Percentiles rank a stretch among this genome's conserved stretches.
Evolutionary conservation across 2,329 filamentous ascomycete species (phyloP).

Genomic region (Trichoderma citrinoviride): DNA sequence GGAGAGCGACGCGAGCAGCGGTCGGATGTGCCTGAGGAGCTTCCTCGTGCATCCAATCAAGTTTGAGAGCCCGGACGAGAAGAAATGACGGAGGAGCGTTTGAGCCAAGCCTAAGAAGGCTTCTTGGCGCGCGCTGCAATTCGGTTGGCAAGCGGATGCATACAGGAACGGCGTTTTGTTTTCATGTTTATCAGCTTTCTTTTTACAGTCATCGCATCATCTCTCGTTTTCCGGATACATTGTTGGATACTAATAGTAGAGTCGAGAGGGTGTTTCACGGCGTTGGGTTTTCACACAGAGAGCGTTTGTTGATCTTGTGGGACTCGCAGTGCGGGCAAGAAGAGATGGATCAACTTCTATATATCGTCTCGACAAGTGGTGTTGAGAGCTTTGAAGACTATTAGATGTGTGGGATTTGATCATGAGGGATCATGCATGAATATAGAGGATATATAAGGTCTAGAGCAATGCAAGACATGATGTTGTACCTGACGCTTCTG

Average conservation of each 20-base stretch:
- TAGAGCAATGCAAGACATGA: neutral
- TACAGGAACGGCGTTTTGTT: constrained; percentile 15
- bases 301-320: neutral
- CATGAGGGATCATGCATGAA: constrained; percentile 2
- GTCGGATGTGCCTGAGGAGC: constrained; percentile 74
- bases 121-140: neutral
- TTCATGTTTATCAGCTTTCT: neutral
- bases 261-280: neutral
- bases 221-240: neutral
- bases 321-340: neutral
- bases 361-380: neutral
- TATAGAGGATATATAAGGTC: neutral
- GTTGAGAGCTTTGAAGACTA: neutral
- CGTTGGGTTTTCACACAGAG: neutral
- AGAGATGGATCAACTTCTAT: neutral
- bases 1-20: constrained; percentile 44
- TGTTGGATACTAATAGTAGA: neutral
- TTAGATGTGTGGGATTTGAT: neutral
- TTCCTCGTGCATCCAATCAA: constrained; percentile 84
- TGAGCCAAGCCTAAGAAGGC: neutral
- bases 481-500: neutral
- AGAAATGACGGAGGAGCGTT: constrained; percentile 19
- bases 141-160: neutral
- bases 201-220: neutral
- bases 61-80: constrained; percentile 53